phyloP scores from a whole-genome alignment of 2,329 filamentous ascomycete genomes.

The Byssothecium circinans region DNA sequence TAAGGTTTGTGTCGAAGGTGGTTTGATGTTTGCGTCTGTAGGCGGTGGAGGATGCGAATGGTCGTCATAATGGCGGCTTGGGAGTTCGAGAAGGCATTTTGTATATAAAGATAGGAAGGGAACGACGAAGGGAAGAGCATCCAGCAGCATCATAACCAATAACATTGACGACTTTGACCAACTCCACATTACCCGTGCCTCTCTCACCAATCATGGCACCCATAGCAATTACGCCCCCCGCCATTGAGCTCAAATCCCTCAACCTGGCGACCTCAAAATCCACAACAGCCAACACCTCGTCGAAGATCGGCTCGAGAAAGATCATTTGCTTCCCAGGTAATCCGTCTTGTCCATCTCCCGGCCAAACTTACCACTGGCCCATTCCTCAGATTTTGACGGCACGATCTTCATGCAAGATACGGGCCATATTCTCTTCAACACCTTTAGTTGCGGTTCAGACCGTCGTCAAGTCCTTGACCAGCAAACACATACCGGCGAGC shows the following conservation, averaged over 20 bases:
- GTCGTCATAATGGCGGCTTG: constrained; percentile 15
- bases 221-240: constrained; percentile 30
- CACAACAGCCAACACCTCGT: constrained; percentile 17
- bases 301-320: constrained; percentile 51
- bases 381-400: constrained; percentile 64
- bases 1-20: not conserved
- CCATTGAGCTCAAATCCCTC: constrained; percentile 24
- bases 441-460: constrained; percentile 63
- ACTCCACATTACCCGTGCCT: not conserved
- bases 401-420: constrained; percentile 70
- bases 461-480: constrained; percentile 60
- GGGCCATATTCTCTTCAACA: constrained; percentile 69
- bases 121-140: not conserved
- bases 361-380: not conserved
- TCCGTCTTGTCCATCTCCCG: constrained; percentile 12
- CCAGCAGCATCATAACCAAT: not conserved
- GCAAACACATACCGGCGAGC: constrained; percentile 66
- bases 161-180: constrained; percentile 1
- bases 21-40: not conserved
- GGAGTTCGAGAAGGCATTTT: constrained; percentile 1
- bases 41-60: constrained; percentile 7
- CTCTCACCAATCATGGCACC: constrained; percentile 30
- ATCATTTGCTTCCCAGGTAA: constrained; percentile 62
- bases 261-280: constrained; percentile 14
- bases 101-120: constrained; percentile 10